A percentile compares a stretch with the other conserved stretches of the same genome.
Evolutionary conservation across 73 alveolate species (phyloP).

Genomic region (Blepharisma stoltei): DNA sequence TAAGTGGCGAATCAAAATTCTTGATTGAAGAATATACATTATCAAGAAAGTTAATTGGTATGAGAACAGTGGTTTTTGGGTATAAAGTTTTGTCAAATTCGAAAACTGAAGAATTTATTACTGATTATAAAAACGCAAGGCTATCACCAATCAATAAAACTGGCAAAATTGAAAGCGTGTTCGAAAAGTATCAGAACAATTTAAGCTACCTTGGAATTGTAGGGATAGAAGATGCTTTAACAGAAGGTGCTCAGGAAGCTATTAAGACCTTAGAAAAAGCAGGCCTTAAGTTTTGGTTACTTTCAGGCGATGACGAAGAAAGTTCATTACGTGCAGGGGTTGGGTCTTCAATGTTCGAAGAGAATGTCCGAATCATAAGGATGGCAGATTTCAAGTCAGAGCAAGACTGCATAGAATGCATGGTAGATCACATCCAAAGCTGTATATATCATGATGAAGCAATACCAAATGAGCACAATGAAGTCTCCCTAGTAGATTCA

Average conservation of each 20-base stretch:
- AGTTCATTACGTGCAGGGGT: background rate
- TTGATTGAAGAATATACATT: background rate
- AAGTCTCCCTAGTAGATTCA: background rate
- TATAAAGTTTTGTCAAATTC: background rate
- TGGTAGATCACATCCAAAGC: background rate
- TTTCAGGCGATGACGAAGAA: constrained; percentile 17
- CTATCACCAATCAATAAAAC: constrained; percentile 4
- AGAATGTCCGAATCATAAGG: background rate
- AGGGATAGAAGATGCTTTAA: constrained; percentile 14
- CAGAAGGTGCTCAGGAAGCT: background rate
- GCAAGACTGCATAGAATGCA: background rate
- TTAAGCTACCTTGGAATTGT: background rate
- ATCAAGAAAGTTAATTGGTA: background rate
- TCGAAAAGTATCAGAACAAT: background rate
- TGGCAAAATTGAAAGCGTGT: background rate
- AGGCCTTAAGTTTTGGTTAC: constrained; percentile 1
- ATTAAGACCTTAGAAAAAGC: background rate
- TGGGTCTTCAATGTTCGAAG: background rate
- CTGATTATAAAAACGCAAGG: constrained; percentile 16
- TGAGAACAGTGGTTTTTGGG: background rate
- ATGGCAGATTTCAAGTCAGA: background rate
- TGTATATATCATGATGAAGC: too few species aligned
- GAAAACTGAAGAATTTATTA: background rate
- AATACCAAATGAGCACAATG: background rate
- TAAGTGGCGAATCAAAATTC: background rate